A percentile compares a stretch with the other conserved stretches of the same genome.
Conservation (phyloP, 306 rosid genomes). For the Prunus kanzakura region DNA sequence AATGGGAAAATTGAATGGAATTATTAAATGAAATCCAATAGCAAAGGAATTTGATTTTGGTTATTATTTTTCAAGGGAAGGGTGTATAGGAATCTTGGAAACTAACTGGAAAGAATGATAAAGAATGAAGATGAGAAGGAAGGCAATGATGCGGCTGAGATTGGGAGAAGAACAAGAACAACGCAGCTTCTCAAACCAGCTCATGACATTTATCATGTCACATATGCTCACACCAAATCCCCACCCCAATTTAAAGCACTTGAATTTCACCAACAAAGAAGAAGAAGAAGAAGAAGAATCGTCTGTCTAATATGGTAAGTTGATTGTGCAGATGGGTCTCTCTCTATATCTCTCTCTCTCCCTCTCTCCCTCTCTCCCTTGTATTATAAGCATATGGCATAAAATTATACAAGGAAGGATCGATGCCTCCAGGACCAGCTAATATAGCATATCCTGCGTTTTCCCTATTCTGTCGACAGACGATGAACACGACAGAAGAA, state of each 20-base stretch:
- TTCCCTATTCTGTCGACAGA: background rate
- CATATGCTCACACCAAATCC: slow-evolving; percentile 1
- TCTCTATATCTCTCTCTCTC: background rate
- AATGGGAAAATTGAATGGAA: background rate
- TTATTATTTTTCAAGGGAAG: background rate
- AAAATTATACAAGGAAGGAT: background rate
- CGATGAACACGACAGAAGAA: background rate
- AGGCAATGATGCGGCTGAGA: slow-evolving; percentile 25
- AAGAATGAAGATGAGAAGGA: slow-evolving; percentile 19
- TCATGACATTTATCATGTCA: slow-evolving; percentile 19
- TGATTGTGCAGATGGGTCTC: background rate
- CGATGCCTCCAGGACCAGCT: background rate
- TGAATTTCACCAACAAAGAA: background rate
- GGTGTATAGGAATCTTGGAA: slow-evolving; percentile 24
- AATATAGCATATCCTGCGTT: background rate
- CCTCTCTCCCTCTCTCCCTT: no score
- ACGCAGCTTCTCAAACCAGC: slow-evolving; percentile 15
- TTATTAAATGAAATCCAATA: background rate
- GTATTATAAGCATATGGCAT: no score
- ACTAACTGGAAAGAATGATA: slow-evolving; percentile 14
- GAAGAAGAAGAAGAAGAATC: background rate
- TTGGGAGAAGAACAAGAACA: slow-evolving; percentile 5
- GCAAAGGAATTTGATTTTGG: background rate
- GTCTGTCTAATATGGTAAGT: background rate
- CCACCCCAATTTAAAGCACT: background rate